A percentile compares a stretch with the other conserved stretches of the same genome.
These are phyloP conservation scores for Trichoderma citrinoviride DNA, from an alignment of 2,329 filamentous ascomycete genomes.

Conservation along the genomic window DNA sequence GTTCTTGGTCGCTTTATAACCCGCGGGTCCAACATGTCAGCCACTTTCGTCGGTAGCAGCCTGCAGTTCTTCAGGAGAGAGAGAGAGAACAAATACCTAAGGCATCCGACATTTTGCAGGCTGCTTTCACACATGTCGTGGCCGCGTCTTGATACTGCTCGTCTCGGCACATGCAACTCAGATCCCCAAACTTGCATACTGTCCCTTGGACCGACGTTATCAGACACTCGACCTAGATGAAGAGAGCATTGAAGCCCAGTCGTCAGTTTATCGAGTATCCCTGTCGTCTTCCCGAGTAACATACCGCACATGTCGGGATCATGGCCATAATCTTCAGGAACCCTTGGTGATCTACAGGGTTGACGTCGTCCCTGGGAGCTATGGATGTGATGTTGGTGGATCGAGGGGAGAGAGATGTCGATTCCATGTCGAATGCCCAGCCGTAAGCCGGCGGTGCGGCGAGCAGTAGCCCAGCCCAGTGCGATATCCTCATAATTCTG, in stretches of 20 bases:
- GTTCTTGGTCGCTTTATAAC: constrained; percentile 10
- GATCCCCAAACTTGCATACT: neutral
- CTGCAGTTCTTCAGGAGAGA: no score
- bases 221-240: neutral
- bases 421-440: neutral
- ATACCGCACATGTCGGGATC: neutral
- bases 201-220: neutral
- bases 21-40: neutral
- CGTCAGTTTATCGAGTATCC: neutral
- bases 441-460: neutral
- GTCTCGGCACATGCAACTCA: constrained; percentile 4
- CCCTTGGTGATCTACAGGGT: no score
- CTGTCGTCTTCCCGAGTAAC: neutral
- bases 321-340: neutral
- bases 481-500: neutral
- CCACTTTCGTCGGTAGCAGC: neutral
- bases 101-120: neutral
- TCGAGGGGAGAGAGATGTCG: neutral
- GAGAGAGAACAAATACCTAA: neutral
- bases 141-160: neutral
- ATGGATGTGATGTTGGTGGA: no score
- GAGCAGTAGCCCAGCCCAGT: neutral
- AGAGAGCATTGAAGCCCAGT: neutral
- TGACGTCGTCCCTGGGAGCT: no score
- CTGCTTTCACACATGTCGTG: neutral